A percentile compares a stretch with the other conserved stretches of the same genome.
phyloP scores from a whole-genome alignment of 2,329 filamentous ascomycete genomes.

The Penicillium janthinellum region DNA sequence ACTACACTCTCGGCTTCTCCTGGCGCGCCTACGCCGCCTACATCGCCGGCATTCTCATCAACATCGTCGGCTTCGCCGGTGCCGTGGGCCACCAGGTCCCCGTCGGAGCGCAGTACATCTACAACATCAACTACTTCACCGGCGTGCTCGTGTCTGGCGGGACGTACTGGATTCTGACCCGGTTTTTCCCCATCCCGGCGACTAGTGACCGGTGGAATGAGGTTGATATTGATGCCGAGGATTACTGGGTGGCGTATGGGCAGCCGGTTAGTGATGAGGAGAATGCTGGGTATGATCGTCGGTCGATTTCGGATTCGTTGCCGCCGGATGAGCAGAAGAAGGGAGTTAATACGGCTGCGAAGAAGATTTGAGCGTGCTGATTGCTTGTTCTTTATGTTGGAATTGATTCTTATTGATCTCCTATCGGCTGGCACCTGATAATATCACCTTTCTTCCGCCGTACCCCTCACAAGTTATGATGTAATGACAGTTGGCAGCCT shows the following conservation, averaged over 20 bases:
- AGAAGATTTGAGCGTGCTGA: constrained; percentile 8
- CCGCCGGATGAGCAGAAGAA: constrained; percentile 28
- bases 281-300: constrained; percentile 16
- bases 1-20: constrained; percentile 71
- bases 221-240: constrained; percentile 51
- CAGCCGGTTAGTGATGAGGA: constrained; percentile 34
- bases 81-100: constrained; percentile 74
- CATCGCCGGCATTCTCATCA: constrained; percentile 79
- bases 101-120: constrained; percentile 78
- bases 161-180: constrained; percentile 72
- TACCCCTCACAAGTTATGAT: neutral
- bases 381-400: too few species aligned
- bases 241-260: constrained; percentile 36
- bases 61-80: constrained; percentile 87
- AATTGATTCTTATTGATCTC: too few species aligned
- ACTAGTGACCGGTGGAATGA: constrained; percentile 77
- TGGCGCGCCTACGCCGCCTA: constrained; percentile 86
- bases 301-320: constrained; percentile 16
- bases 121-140: constrained; percentile 87
- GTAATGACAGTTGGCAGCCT: neutral
- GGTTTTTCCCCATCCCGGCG: constrained; percentile 70
- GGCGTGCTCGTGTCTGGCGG: constrained; percentile 71
- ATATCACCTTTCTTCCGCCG: too few species aligned
- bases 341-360: constrained; percentile 18
- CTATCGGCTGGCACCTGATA: too few species aligned